Evolutionary conservation across 495 filamentous ascomycete species (phyloP).

Genomic region (Filosporella fistucella): DNA sequence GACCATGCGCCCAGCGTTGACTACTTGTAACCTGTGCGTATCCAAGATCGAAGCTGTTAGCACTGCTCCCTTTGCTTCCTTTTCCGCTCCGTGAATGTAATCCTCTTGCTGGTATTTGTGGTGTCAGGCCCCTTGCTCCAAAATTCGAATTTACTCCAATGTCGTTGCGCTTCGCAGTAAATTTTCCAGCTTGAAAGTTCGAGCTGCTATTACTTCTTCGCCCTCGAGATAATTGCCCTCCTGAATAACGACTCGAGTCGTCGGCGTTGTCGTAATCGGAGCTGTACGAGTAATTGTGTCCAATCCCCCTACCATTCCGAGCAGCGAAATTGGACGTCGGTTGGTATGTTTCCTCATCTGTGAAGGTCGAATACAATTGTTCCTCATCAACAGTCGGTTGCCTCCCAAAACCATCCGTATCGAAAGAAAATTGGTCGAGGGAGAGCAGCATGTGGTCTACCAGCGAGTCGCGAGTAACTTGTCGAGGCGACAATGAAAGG

Average conservation of each 20-base stretch:
- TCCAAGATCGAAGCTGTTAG: slow-evolving; percentile 64
- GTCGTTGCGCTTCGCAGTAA: slow-evolving; percentile 54
- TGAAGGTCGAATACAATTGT: slow-evolving; percentile 33
- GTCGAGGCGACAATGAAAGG: slow-evolving; percentile 68
- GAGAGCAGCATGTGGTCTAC: slow-evolving; percentile 91
- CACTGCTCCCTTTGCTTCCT: slow-evolving; percentile 70
- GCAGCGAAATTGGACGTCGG: slow-evolving; percentile 17
- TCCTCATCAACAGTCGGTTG: slow-evolving; percentile 22
- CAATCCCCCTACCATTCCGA: slow-evolving; percentile 40
- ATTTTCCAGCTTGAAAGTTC: slow-evolving; percentile 58
- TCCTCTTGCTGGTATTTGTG: slow-evolving; percentile 21
- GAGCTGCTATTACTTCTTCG: slow-evolving; percentile 82
- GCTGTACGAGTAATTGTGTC: slow-evolving; percentile 72
- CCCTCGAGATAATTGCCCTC: slow-evolving; percentile 49
- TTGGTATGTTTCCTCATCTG: slow-evolving; percentile 33
- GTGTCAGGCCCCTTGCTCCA: slow-evolving; percentile 6
- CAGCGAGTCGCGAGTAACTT: slow-evolving; percentile 78
- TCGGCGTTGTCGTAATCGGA: slow-evolving; percentile 63
- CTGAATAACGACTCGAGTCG: slow-evolving; percentile 57
- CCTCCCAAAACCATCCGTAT: slow-evolving; percentile 23
- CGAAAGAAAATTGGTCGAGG: slow-evolving; percentile 69
- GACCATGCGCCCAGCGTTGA: slow-evolving; percentile 50
- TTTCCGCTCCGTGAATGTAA: slow-evolving; percentile 50
- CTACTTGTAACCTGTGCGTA: slow-evolving; percentile 48
- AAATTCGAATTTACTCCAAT: slow-evolving; percentile 26